Conservation (phyloP, 371 early-diverging fungal species). For the Rhizomucor miehei region DNA sequence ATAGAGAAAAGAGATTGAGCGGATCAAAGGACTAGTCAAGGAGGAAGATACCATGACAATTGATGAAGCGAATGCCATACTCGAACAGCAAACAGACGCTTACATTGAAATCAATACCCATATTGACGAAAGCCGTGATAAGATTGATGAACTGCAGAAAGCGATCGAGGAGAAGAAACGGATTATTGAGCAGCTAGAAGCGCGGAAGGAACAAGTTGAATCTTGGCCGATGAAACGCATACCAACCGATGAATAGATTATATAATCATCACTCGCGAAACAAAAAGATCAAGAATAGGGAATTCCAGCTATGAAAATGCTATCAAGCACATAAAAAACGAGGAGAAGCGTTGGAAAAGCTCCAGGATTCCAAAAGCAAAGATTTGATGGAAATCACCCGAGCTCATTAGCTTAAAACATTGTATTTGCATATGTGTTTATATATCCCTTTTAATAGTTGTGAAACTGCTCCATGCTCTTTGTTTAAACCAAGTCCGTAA, state of each 20-base stretch:
- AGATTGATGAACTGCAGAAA: neutral
- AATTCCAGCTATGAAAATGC: no score
- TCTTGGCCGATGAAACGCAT: neutral
- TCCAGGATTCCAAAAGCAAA: no score
- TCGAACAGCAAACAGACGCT: constrained; percentile 7
- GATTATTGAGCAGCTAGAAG: neutral
- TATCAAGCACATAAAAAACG: no score
- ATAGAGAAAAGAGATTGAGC: constrained; percentile 4
- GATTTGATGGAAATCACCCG: no score
- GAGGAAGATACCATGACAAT: constrained; percentile 1
- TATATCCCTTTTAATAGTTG: no score
- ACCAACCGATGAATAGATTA: no score
- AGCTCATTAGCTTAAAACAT: no score
- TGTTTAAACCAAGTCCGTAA: constrained; percentile 21
- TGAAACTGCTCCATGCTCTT: neutral
- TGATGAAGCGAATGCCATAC: constrained; percentile 11
- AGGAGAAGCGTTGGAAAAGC: no score
- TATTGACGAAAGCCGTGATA: constrained; percentile 8
- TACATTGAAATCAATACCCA: constrained; percentile 5
- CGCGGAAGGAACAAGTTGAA: neutral
- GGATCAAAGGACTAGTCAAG: constrained; percentile 5
- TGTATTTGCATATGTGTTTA: no score
- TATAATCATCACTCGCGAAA: no score
- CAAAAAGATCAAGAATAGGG: no score
- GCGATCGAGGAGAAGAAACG: neutral